Base-by-base conservation (phyloP, 2,329 filamentous ascomycete genomes). In the Endoconidiophora polonica region DNA sequence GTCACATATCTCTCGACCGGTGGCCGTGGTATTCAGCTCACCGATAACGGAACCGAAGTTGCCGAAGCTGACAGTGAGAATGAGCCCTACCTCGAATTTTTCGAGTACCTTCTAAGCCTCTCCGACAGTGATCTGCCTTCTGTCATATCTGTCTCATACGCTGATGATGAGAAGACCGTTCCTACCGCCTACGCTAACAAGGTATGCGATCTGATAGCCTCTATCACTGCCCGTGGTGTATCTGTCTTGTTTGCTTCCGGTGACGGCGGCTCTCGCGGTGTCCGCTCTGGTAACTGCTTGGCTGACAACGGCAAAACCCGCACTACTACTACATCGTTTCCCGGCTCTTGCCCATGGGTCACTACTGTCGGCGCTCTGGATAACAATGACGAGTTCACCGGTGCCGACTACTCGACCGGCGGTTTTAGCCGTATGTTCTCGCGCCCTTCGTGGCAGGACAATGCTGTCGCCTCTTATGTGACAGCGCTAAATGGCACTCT, bases 271-370 rank as follows among this genome's bases (percentile, higher is more conserved):
- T 63, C 67, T 2, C 63, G 63, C 2, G 68, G 68, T 3, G 65
- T 62, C 2, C 64, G 63, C 14, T 59, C 63, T 52, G 79, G 76
- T 52, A 58, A 55, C 18, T 83, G 79, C 63, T 63, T 68, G 47
- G 69, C 68, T 50, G 77, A 79, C 58, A 76, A 81, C 51, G 78
- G 77, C 20, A 68, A 73, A 52, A 70, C 66, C 1, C 70, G 70
- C 7, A 66, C 70, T 18, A 77, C 80, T 58, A 65, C 77, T 26
- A 70, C 78, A 1, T 71, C 69, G 4, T 86, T 84, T 62, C 81
- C 81, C 0, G 73, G 72, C 0, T 72, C 73, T 0, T 86, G 81
- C 56, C 81, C 80, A 0, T 85, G 75, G 60, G 73, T 84, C 5
- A 85, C 81, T 0, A 65, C 71, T 2, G 73, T 85, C 1, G 81